A percentile compares a stretch with the other conserved stretches of the same genome.
phyloP scores from a whole-genome alignment of 2,329 filamentous ascomycete genomes.

The Colletotrichum brevisporum region DNA sequence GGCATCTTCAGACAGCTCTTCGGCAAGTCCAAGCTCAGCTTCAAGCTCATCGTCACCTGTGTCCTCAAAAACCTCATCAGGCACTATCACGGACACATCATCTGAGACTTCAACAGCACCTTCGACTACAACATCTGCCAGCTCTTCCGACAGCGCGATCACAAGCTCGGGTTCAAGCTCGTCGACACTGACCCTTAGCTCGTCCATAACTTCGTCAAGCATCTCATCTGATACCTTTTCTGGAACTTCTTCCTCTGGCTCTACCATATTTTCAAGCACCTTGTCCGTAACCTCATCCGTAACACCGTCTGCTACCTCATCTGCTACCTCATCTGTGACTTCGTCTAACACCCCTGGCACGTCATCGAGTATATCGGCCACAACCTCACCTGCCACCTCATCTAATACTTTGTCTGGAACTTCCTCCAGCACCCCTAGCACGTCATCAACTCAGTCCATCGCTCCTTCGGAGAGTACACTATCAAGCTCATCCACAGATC shows the following conservation, averaged over 20 bases:
- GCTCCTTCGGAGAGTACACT: too few species aligned
- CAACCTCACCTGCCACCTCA: not conserved
- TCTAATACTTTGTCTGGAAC: too few species aligned
- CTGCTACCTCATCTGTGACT: not conserved
- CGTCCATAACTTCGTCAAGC: not conserved
- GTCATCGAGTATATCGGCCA: too few species aligned
- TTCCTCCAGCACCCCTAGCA: too few species aligned
- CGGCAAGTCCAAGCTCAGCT: not conserved
- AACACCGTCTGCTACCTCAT: not conserved
- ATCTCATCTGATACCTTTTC: not conserved
- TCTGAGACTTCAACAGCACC: not conserved
- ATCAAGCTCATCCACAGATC: too few species aligned
- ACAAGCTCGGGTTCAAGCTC: not conserved
- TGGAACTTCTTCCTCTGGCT: too few species aligned
- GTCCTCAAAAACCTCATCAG: not conserved
- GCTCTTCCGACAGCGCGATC: not conserved
- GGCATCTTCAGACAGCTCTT: not conserved
- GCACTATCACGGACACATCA: not conserved
- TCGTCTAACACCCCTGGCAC: not conserved
- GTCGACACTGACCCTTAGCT: not conserved
- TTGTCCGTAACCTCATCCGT: not conserved
- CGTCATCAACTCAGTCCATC: too few species aligned
- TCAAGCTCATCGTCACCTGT: not conserved
- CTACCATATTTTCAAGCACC: too few species aligned
- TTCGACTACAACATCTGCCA: not conserved